A percentile compares a stretch with the other conserved stretches of the same genome.
Evolutionary conservation across 2,329 filamentous ascomycete species (phyloP).

Genomic region (Pseudopyrenochaeta lycopersici): DNA sequence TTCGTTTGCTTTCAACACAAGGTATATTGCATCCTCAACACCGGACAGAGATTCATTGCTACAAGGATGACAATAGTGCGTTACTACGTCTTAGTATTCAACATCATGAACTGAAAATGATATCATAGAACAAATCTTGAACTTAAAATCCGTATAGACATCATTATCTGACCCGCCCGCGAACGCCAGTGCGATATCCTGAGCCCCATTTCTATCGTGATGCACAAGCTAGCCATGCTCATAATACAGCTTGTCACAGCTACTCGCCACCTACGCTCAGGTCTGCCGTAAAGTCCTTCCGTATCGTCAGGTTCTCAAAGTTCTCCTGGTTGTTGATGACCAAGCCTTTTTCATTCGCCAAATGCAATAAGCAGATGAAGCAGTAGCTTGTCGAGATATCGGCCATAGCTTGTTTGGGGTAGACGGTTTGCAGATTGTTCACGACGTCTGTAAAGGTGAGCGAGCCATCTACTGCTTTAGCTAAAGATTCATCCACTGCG

Average conservation of each 20-base stretch:
- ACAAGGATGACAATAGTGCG: no score
- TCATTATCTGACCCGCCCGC: not conserved
- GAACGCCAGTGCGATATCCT: not conserved
- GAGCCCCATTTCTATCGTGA: not conserved
- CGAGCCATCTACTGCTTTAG: constrained; percentile 58
- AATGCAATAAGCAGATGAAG: constrained; percentile 90
- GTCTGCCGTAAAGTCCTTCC: constrained; percentile 56
- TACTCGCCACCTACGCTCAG: constrained; percentile 37
- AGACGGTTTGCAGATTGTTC: constrained; percentile 86
- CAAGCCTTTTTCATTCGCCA: constrained; percentile 93
- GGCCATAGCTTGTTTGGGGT: constrained; percentile 83
- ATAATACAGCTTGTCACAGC: not conserved
- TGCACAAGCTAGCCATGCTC: not conserved
- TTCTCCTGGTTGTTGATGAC: constrained; percentile 72
- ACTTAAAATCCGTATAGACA: not conserved
- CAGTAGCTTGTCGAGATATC: constrained; percentile 94
- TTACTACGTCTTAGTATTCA: no score
- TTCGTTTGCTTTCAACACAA: no score
- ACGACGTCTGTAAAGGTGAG: constrained; percentile 92
- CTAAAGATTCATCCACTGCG: constrained; percentile 36
- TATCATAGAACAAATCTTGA: no score
- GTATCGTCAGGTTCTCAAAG: constrained; percentile 59
- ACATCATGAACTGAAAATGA: no score
- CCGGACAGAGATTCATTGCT: no score
- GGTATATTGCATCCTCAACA: no score